A percentile compares a stretch with the other conserved stretches of the same genome.
phyloP scores from a whole-genome alignment of 495 filamentous ascomycete genomes.

The Pyrenopolyporus hunteri region DNA sequence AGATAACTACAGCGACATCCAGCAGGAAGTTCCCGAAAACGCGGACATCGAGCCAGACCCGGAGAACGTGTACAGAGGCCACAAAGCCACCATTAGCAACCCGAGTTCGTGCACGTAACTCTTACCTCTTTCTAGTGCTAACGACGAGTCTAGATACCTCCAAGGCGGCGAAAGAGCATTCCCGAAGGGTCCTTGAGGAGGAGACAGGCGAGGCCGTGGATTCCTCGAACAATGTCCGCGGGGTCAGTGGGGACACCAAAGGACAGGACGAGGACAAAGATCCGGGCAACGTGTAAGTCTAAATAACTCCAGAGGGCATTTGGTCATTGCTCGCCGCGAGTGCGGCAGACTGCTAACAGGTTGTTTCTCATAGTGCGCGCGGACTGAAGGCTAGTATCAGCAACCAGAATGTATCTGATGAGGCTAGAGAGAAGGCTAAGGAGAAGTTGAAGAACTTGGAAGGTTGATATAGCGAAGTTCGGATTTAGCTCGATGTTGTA shows the following conservation, averaged over 20 bases:
- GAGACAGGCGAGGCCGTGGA: slow-evolving; percentile 41
- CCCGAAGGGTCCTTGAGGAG: slow-evolving; percentile 51
- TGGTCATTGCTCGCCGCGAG: background rate
- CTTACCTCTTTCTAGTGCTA: background rate
- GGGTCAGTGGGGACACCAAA: background rate
- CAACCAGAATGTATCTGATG: slow-evolving; percentile 56
- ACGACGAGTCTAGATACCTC: slow-evolving; percentile 45
- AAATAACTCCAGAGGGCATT: background rate
- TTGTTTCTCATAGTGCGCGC: slow-evolving; percentile 27
- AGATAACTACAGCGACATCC: slow-evolving; percentile 26
- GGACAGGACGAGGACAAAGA: slow-evolving; percentile 45
- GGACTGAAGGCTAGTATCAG: slow-evolving; percentile 53
- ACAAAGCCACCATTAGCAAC: slow-evolving; percentile 57
- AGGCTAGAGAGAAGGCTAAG: slow-evolving; percentile 54
- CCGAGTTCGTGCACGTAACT: slow-evolving; percentile 42
- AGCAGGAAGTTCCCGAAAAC: slow-evolving; percentile 24
- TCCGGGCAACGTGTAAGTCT: slow-evolving; percentile 44
- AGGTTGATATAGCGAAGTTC: background rate
- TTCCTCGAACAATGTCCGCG: slow-evolving; percentile 18
- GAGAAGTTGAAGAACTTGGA: slow-evolving; percentile 44
- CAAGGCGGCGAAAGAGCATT: slow-evolving; percentile 51
- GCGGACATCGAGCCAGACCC: slow-evolving; percentile 30
- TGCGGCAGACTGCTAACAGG: background rate
- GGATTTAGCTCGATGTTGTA: background rate
- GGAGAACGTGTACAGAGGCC: slow-evolving; percentile 54